phyloP scores from a whole-genome alignment of 257 asterid genomes.

The Jacaranda copaia region DNA sequence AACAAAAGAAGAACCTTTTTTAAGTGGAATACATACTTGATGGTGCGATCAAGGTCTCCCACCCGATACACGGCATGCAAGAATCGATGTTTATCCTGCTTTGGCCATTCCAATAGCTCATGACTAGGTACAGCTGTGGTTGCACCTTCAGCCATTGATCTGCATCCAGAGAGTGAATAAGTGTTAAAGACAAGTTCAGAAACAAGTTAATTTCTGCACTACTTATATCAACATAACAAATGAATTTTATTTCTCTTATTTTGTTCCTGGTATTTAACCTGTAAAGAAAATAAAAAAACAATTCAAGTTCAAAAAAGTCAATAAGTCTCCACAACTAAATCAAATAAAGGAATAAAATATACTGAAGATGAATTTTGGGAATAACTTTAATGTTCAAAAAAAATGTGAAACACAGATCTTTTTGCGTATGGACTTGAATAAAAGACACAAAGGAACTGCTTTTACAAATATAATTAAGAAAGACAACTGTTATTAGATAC shows the following conservation, averaged over 20 bases:
- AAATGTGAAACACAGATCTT: too few relatives aligned
- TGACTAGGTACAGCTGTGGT: constrained; percentile 57
- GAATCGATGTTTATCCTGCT: constrained; percentile 83
- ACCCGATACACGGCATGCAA: constrained; percentile 96
- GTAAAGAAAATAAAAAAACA: not conserved
- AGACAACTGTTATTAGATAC: not conserved
- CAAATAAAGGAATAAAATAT: not conserved
- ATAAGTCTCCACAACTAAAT: not conserved
- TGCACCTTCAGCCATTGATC: constrained; percentile 78
- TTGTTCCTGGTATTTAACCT: not conserved
- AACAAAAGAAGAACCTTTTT: constrained; percentile 27
- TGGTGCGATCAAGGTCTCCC: constrained; percentile 96
- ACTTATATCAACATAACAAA: not conserved
- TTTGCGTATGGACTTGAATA: not conserved
- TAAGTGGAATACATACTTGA: constrained; percentile 63
- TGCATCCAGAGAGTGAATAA: constrained; percentile 18
- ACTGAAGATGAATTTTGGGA: not conserved
- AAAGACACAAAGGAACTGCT: not conserved
- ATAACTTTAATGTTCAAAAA: too few relatives aligned
- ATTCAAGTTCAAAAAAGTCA: not conserved
- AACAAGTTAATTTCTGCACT: not conserved
- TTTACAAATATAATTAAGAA: not conserved
- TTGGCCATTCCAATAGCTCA: constrained; percentile 92
- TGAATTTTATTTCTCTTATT: not conserved
- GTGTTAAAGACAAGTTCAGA: not conserved